phyloP scores from a whole-genome alignment of 2,329 filamentous ascomycete genomes.

The Phyllosticta citribraziliensis region DNA sequence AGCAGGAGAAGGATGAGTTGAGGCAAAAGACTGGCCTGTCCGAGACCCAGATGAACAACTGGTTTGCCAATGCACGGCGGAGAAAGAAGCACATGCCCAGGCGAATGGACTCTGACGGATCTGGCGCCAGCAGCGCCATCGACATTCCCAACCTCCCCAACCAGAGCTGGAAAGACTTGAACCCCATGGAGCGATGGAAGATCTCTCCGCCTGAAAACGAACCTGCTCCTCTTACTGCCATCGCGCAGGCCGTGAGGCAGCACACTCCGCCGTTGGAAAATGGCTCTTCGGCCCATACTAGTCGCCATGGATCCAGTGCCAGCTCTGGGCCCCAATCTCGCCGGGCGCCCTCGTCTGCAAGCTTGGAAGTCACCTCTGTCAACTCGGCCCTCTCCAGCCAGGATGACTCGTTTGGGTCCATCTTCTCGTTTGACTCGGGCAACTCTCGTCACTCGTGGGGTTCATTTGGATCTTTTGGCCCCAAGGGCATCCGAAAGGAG shows the following conservation, averaged over 20 bases:
- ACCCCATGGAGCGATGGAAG: constrained; percentile 60
- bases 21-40: constrained; percentile 71
- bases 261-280: constrained; percentile 24
- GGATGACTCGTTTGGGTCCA: constrained; percentile 44
- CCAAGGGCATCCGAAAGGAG: constrained; percentile 42
- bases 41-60: constrained; percentile 78
- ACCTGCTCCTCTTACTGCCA: constrained; percentile 54
- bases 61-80: constrained; percentile 82
- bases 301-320: constrained; percentile 41
- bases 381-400: constrained; percentile 39
- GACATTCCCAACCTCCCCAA: constrained; percentile 55
- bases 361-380: constrained; percentile 42
- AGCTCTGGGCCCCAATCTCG: constrained; percentile 40
- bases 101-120: constrained; percentile 59
- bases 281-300: constrained; percentile 27
- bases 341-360: constrained; percentile 43
- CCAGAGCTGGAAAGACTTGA: constrained; percentile 49
- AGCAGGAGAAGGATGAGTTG: constrained; percentile 74
- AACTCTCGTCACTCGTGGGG: constrained; percentile 47
- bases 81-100: constrained; percentile 66
- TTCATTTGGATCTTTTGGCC: constrained; percentile 7
- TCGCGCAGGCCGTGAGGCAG: constrained; percentile 48
- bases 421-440: constrained; percentile 47
- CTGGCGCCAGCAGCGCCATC: constrained; percentile 51
- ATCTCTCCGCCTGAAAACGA: constrained; percentile 60